Evolutionary conservation across 108 stramenopile species (phyloP).

Genomic region (Nitzschia sp.): DNA sequence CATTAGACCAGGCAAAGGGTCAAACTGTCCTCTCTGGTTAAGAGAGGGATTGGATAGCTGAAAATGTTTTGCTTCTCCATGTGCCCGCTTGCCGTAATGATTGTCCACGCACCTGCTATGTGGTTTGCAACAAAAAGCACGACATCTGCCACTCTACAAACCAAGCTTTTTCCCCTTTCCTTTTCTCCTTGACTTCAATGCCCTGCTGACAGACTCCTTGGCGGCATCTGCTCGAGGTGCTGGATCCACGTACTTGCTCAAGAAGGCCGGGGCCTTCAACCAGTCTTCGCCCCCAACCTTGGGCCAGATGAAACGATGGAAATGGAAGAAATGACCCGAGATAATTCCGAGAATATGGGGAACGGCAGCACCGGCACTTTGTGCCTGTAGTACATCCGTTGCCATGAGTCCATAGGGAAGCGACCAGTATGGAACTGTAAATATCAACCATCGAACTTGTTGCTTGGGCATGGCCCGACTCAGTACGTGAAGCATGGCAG

Average conservation of each 20-base stretch:
- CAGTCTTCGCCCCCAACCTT: slow-evolving; percentile 85
- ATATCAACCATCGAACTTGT: slow-evolving; percentile 85
- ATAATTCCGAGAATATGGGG: slow-evolving; percentile 88
- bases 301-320: slow-evolving; percentile 83
- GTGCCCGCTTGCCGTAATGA: not conserved
- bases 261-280: slow-evolving; percentile 73
- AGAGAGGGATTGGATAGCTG: no score
- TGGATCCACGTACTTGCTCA: slow-evolving; percentile 60
- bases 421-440: slow-evolving; percentile 85
- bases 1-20: not conserved
- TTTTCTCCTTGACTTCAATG: slow-evolving; percentile 68
- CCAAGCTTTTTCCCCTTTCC: slow-evolving; percentile 81
- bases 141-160: not conserved
- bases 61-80: not conserved
- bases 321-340: slow-evolving; percentile 82
- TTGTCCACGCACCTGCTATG: no score
- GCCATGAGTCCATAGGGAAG: slow-evolving; percentile 82
- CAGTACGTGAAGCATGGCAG: slow-evolving; percentile 86
- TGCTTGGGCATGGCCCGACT: slow-evolving; percentile 81
- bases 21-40: no score
- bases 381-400: slow-evolving; percentile 79
- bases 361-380: slow-evolving; percentile 62
- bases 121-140: no score
- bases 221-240: slow-evolving; percentile 35
- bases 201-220: slow-evolving; percentile 56